phyloP scores from a whole-genome alignment of 805 yeast genomes.

The Lipomyces lipofer region DNA sequence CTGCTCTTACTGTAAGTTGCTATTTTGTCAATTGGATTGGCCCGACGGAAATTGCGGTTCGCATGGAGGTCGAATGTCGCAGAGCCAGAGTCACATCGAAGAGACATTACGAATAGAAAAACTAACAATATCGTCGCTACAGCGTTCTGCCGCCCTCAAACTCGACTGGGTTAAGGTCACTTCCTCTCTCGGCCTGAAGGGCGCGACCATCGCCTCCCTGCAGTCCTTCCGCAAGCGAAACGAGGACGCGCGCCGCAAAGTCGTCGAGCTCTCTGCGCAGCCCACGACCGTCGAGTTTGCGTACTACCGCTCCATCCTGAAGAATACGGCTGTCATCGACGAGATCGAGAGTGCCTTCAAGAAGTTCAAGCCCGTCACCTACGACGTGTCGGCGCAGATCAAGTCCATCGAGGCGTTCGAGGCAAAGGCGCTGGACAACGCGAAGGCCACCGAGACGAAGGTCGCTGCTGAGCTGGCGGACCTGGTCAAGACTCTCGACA shows the following conservation, averaged over 20 bases:
- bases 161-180: conserved; percentile 94
- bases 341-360: conserved; percentile 77
- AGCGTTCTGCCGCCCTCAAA: conserved; percentile 57
- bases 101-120: not conserved
- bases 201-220: conserved; percentile 84
- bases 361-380: conserved; percentile 77
- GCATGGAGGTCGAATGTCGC: not conserved
- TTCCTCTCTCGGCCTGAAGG: conserved; percentile 86
- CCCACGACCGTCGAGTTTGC: conserved; percentile 77
- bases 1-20: not conserved
- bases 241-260: conserved; percentile 91
- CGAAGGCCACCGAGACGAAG: conserved; percentile 85
- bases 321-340: conserved; percentile 75
- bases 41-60: not conserved
- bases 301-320: conserved; percentile 74
- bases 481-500: conserved; percentile 82
- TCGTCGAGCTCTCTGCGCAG: conserved; percentile 69
- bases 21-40: not conserved
- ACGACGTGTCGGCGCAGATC: conserved; percentile 85
- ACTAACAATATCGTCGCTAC: not conserved
- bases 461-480: conserved; percentile 84
- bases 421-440: conserved; percentile 92
- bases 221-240: conserved; percentile 96
- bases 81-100: not conserved
- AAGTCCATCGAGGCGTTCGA: conserved; percentile 92